Evolutionary conservation across 768 basidiomycete species (phyloP).

Genomic region (Gloeopeniophorella convolvens): DNA sequence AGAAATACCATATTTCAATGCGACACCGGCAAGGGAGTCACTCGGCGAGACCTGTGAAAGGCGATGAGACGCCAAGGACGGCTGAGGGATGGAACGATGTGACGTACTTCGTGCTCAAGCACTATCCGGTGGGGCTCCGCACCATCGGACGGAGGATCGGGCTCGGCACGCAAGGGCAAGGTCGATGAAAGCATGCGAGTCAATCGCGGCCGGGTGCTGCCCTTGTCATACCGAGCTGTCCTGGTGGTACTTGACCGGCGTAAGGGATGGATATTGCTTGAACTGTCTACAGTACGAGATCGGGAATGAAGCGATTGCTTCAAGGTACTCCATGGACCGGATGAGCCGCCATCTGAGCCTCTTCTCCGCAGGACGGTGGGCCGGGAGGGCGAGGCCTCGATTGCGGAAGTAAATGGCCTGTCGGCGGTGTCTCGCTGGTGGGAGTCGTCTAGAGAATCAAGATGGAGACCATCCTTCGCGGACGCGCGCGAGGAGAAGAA

Average conservation of each 20-base stretch:
- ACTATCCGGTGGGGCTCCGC: constrained; percentile 33
- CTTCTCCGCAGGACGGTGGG: constrained; percentile 20
- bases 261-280: constrained; percentile 15
- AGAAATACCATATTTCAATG: constrained; percentile 83
- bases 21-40: constrained; percentile 83
- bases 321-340: constrained; percentile 12
- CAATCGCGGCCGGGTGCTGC: constrained; percentile 15
- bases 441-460: not conserved
- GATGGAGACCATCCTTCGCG: not conserved
- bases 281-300: constrained; percentile 23
- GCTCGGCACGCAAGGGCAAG: not conserved
- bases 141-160: not conserved
- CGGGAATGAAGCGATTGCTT: constrained; percentile 18
- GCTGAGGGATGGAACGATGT: not conserved
- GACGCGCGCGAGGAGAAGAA: not conserved
- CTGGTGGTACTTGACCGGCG: constrained; percentile 13
- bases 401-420: constrained; percentile 20
- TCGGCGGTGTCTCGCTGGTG: not conserved
- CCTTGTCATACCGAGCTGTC: constrained; percentile 9
- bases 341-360: constrained; percentile 25
- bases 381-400: constrained; percentile 1
- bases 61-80: not conserved
- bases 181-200: constrained; percentile 13
- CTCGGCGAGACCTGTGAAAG: constrained; percentile 45
- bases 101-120: constrained; percentile 51